Conservation (phyloP, 2,329 filamentous ascomycete species). For the Pseudocercospora cruenta region DNA sequence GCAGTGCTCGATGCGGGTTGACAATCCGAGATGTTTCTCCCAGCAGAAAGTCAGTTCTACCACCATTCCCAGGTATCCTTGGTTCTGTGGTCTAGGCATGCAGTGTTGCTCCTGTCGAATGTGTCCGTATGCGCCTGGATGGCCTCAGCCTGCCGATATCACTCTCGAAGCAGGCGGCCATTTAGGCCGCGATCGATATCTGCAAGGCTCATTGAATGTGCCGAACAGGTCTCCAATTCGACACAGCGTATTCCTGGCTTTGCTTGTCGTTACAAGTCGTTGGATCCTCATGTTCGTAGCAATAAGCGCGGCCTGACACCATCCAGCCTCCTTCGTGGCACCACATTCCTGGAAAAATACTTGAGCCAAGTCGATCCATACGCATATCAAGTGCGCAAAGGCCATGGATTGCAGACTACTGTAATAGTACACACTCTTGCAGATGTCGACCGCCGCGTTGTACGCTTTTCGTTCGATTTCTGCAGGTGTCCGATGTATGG, state of each 20-base stretch:
- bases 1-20: no score
- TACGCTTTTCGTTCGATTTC: constrained; percentile 40
- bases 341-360: constrained; percentile 18
- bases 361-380: constrained; percentile 19
- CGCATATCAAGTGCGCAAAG: constrained; percentile 15
- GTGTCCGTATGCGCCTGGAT: no score
- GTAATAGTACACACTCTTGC: constrained; percentile 20
- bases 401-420: constrained; percentile 18
- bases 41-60: no score
- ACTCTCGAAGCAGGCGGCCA: not conserved
- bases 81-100: no score
- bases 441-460: constrained; percentile 13
- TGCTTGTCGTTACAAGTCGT: not conserved
- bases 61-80: no score
- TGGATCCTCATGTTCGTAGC: constrained; percentile 16
- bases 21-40: no score
- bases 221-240: constrained; percentile 15
- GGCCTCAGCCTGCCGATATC: no score
- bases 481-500: not conserved
- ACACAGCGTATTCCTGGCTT: constrained; percentile 16
- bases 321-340: constrained; percentile 13
- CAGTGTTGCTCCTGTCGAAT: no score
- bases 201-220: constrained; percentile 16
- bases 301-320: constrained; percentile 21
- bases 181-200: constrained; percentile 13